Evolutionary conservation across 495 filamentous ascomycete genomes (phyloP).

Genomic region (Paragyromitra xinjiangensis): DNA sequence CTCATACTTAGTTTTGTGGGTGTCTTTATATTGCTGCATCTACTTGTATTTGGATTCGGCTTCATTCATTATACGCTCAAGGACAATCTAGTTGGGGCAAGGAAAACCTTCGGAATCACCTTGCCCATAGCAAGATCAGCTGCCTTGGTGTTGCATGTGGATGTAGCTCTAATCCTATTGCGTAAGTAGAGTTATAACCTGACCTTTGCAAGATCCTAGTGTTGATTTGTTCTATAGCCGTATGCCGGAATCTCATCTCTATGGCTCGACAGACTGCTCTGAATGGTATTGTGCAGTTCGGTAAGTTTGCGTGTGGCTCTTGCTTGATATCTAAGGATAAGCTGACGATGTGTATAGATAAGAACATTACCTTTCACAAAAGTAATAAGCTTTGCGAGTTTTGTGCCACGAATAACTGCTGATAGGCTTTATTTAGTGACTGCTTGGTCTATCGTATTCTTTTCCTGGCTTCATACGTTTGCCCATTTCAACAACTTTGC

Average conservation of each 20-base stretch:
- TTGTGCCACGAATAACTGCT: constrained; percentile 3
- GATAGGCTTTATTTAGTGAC: constrained; percentile 61
- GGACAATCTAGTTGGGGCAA: constrained; percentile 70
- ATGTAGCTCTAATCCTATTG: constrained; percentile 77
- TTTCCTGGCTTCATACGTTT: constrained; percentile 80
- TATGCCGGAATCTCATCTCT: constrained; percentile 80
- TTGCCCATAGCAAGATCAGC: constrained; percentile 76
- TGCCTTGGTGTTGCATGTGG: constrained; percentile 76
- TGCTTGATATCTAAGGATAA: background rate
- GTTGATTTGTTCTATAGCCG: constrained; percentile 60
- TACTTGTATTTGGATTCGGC: constrained; percentile 74
- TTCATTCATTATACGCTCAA: constrained; percentile 80
- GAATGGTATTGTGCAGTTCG: constrained; percentile 79
- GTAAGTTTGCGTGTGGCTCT: constrained; percentile 48
- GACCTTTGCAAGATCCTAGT: background rate
- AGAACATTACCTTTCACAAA: constrained; percentile 84
- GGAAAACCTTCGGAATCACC: constrained; percentile 72
- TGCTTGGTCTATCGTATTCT: constrained; percentile 83
- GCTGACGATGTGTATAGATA: constrained; percentile 62
- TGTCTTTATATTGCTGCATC: constrained; percentile 72
- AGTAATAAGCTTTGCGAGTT: constrained; percentile 54
- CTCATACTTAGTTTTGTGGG: constrained; percentile 68
- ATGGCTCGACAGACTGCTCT: constrained; percentile 76
- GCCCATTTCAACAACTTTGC: constrained; percentile 85
- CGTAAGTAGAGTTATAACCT: constrained; percentile 57